Base-by-base conservation (phyloP, 1,139 yeast species). In the Yamadazyma diospyri region DNA sequence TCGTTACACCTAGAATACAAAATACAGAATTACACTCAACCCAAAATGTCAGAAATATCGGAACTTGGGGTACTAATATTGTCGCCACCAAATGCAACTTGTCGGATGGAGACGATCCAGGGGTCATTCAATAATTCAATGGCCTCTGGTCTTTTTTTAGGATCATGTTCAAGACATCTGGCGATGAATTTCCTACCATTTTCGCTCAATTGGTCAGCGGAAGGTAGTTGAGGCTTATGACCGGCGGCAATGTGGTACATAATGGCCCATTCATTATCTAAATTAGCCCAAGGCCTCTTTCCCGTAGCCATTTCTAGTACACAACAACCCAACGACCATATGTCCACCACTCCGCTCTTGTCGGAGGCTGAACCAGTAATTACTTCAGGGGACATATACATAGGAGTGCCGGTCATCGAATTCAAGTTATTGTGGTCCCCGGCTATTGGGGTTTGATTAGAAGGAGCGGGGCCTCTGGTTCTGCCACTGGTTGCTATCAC, bases 241-340 rank as follows among this genome's bases (percentile, higher is more conserved):
- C 97, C 96, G 1, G 95, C 95, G 1, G 97, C 97, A 50, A 92
- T 92, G 56, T 88, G 97, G 53, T 89, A 92, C 97, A 92, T 89
- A 32, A 92, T 87, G 1, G 97, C 97, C 95, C 95, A 92, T 55
- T 89, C 97, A 51, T 92, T 92, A 53, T 92, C 98, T 43, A 88
- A 67, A 55, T 88, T 85, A 12, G 94, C 86, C 94, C 94, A 83
- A 16, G 94, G 94, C 42, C 92, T 64, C 46, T 83, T 69, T 11
- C 94, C 94, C 0, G 92, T 82, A 3, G 86, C 81, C 94, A 83
- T 83, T 53, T 83, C 92, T 21, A 82, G 57, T 2, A 82, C 81
- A 58, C 88, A 83, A 52, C 94, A 83, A 6, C 94, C 94, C 27
- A 83, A 63, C 1, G 94, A 81, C 94, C 94, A 83, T 20, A 83